These are phyloP conservation scores for Olyra latifolia DNA, from an alignment of 176 grass and related monocot genomes.

Conservation along the genomic window DNA sequence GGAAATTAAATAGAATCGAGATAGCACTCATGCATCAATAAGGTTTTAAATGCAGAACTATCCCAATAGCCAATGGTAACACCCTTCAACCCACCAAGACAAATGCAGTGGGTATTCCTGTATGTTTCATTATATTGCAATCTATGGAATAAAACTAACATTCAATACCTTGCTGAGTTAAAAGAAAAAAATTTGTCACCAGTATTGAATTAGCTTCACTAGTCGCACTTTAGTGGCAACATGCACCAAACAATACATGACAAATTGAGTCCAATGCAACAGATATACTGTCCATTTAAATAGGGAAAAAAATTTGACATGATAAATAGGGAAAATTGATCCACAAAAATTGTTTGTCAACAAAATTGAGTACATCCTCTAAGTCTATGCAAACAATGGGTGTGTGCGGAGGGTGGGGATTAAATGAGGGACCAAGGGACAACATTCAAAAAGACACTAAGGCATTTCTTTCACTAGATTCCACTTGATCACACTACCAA, in stretches of 20 bases:
- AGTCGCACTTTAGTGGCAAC: neutral
- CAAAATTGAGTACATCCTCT: neutral
- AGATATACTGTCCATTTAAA: neutral
- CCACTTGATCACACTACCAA: neutral
- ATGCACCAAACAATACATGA: neutral
- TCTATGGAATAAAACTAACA: neutral
- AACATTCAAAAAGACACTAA: neutral
- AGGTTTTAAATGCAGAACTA: neutral
- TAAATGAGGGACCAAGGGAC: neutral
- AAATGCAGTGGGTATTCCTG: neutral
- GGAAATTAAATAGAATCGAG: neutral
- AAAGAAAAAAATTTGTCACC: neutral
- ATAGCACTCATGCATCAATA: neutral
- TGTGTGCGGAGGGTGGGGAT: neutral
- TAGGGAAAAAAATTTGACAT: too few relatives aligned
- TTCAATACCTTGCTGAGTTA: neutral
- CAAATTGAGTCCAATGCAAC: neutral
- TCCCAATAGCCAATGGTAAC: neutral
- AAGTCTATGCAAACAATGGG: neutral
- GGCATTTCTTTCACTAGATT: neutral
- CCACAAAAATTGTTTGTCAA: neutral
- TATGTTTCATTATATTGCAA: neutral
- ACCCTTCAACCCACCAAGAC: neutral
- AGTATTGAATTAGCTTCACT: neutral
- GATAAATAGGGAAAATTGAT: neutral